Base-by-base conservation (phyloP, 345 rosid species). In the Sonneratia caseolaris region DNA sequence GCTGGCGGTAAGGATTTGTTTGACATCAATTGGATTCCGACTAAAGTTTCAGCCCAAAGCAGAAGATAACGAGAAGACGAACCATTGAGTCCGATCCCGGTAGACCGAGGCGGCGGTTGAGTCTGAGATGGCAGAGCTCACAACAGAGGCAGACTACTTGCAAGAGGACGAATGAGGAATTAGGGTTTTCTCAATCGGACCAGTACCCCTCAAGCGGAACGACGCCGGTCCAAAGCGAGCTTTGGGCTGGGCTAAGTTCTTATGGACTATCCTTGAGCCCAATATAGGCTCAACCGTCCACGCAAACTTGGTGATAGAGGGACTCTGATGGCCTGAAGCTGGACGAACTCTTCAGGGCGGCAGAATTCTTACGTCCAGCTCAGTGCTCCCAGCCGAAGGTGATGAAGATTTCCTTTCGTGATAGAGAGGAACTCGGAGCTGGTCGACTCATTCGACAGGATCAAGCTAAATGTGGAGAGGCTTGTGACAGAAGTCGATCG, bases 261-360 rank as follows among this genome's bases (percentile, higher is more conserved):
- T n/a, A 57, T 57, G 64, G 64, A 32, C 35, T 35, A 6, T 3
- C 1, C 12, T 7, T 22, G 35, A 12, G 13, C 64, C 12, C 9
- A n/a, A n/a, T 53, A 3, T 19, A 59, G 64, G 64, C 64, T 36
- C 64, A 22, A 59, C 11, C 57, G 3, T 8, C 43, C 43, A 40
- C 43, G 2, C 43, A 40, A 8, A 40, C 43, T 70, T 84, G 3
- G 71, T 80, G 40, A 71, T 84, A 7, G 76, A 82, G 42, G 42
- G 85, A 84, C 66, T 78, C 68, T 14, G 80, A 82, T 9, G 81
- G 71, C 27, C 79, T 84, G 2, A 78, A 68, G 16, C 18, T 16
- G 18, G 4, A 48, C 18, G 53, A 48, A 15, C 53, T 68, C 95
- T 27, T 27, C 32, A 27, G 32, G 32, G 32, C 32, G 32, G 32